Base-by-base conservation (phyloP, 192 early-diverging fungal genomes). In the Umbelopsis vinacea region DNA sequence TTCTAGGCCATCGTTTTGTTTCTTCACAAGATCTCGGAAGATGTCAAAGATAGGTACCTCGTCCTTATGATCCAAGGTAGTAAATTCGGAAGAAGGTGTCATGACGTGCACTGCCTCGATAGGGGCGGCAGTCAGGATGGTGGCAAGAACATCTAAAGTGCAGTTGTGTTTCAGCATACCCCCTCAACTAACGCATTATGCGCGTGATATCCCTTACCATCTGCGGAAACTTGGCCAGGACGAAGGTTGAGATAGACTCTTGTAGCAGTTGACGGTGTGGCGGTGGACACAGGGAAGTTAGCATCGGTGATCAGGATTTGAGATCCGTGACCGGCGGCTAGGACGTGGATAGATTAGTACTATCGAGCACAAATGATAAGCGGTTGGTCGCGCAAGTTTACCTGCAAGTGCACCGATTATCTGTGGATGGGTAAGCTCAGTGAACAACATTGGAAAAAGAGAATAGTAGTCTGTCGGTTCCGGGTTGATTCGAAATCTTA, bases 251-350 rank as follows among this genome's bases (percentile, higher is more conserved):
- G 57, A 19, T 63, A 63, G 4, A 63, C 57, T 12, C 57, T 29
- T 37, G 57, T 37, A 37, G 57, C 57, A 7, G 57, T 63, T 14
- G 57, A 19, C 0, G 57, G 57, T 8, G 57, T 63, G 17, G 57
- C 57, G 11, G 57, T 63, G 0, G 57, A 63, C 4, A 63, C 11
- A 29, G 57, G 57, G 5, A 63, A 63, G 57, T 63, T 63, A 26
- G 57, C 57, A 17, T 63, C 57, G 57, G 57, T 19, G 12, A 63
- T 63, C 15, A 63, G 33, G 57, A 63, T 63, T 63, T 63, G 57
- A 37, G 57, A 63, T 35, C 57, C 57, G 29, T 63, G 57, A 35
- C 57, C 57, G 15, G 57, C 57, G n/a, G 57, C 57, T 63, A 37
- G 33, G 15, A 12, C 11, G 26, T 15, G 33, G 48, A 15, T 50